Evolutionary conservation across 148 eudicot genomes (phyloP), one percentile per base, ranked within the genome.

Genomic region (Rhododendron ovatum): DNA sequence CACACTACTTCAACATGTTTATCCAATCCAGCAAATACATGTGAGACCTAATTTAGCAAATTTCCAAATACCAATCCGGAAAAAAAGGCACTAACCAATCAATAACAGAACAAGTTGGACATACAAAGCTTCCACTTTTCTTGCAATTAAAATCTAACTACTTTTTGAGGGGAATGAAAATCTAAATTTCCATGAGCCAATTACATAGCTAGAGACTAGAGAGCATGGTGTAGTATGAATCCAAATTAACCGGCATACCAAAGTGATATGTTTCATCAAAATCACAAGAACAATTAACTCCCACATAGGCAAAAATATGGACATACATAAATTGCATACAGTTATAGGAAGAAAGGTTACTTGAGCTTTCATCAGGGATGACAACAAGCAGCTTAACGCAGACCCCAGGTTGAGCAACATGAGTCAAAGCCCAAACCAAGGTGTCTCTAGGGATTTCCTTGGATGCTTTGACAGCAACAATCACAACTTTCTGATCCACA

Each of bases 391-490:
- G 90, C 91, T 89, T 93, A 87, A 93, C 82, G 65, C 86, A 91
- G 87, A 90, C 92, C 30, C 96, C 96, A 20, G 96, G 94, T 82
- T 94, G 92, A 89, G 88, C 96, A 85, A 95, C 90, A 91, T 94
- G 93, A 80, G 93, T 87, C 84, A 95, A 88, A 65, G 96, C 96
- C 98, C 96, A 94, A 37, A 91, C 88, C 86, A 95, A 86, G 86
- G 94, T 92, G 87, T 76, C 77, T 85, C 90, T 95, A 84, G 93
- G 88, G 82, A 95, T 91, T 28, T 93, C 94, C 81, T 86, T 90
- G 1, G 93, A 85, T 85, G 95, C 94, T 91, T 89, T 93, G 20
- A 95, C 94, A 84, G 92, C 98, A 86, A 95, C 95, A 78, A 93
- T 85, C 55, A 92, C 95, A 86, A 88, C 86, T 77, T 86, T 89